phyloP scores from a whole-genome alignment of 768 basidiomycete genomes.

The Amanita subjunquillea region DNA sequence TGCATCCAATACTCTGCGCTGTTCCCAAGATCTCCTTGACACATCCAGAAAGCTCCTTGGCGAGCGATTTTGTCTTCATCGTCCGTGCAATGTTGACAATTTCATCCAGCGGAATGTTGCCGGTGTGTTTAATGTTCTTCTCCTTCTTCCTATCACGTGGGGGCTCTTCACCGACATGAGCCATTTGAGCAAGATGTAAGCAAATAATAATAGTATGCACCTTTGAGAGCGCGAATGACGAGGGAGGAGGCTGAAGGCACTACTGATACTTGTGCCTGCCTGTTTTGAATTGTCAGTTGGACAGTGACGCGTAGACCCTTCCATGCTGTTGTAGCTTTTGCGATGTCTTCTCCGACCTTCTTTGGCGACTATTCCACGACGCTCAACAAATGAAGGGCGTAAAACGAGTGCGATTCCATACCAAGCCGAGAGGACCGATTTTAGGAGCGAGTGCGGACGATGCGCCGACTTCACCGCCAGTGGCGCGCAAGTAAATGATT shows the following conservation, averaged over 20 bases:
- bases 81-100: conserved; percentile 93
- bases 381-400: background rate
- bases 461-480: conserved; percentile 98
- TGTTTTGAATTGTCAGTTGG: conserved; percentile 98
- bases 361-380: conserved; percentile 76
- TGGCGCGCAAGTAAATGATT: conserved; percentile 97
- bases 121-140: conserved; percentile 99
- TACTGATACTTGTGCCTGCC: conserved; percentile 94
- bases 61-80: conserved; percentile 89
- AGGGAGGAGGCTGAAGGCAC: conserved; percentile 96
- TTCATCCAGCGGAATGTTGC: conserved; percentile 90
- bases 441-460: conserved; percentile 98
- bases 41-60: conserved; percentile 81
- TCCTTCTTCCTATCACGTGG: conserved; percentile 99
- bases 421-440: conserved; percentile 99
- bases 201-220: conserved; percentile 29
- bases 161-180: conserved; percentile 53
- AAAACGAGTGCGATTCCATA: conserved; percentile 29
- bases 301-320: conserved; percentile 99
- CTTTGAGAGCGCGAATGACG: conserved; percentile 97
- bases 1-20: conserved; percentile 94
- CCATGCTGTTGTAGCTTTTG: conserved; percentile 96
- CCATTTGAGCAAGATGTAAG: conserved; percentile 1
- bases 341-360: conserved; percentile 99
- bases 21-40: conserved; percentile 99